Percentiles rank a stretch among this genome's conserved stretches.
These are phyloP conservation scores for Ophiocordyceps robertsii DNA, from an alignment of 2,329 filamentous ascomycete species.

Conservation along the genomic window DNA sequence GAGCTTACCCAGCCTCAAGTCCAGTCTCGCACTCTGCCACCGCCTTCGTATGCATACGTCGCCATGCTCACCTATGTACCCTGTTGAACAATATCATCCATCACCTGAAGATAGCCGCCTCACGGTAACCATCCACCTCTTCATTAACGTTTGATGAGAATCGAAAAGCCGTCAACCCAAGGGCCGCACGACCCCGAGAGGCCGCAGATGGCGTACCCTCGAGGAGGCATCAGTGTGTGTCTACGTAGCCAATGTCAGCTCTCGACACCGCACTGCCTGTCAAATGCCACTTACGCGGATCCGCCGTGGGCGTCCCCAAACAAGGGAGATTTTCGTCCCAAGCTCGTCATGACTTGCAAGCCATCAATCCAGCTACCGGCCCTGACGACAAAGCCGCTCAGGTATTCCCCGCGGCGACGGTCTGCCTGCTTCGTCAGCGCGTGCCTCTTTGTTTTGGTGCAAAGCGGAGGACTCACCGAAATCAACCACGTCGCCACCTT, in stretches of 20 bases:
- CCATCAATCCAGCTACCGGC: slow-evolving; percentile 77
- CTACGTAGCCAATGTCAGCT: slow-evolving; percentile 32
- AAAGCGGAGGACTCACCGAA: slow-evolving; percentile 44
- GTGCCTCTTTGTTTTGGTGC: neutral
- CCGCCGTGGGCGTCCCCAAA: slow-evolving; percentile 75
- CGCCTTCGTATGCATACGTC: neutral
- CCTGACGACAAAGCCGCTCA: slow-evolving; percentile 75
- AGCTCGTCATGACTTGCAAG: slow-evolving; percentile 77
- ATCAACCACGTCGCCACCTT: slow-evolving; percentile 59
- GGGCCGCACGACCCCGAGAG: slow-evolving; percentile 67
- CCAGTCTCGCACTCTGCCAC: too few species aligned
- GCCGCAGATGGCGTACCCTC: slow-evolving; percentile 79
- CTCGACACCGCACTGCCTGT: neutral
- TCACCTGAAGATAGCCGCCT: neutral
- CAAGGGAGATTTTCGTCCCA: slow-evolving; percentile 72
- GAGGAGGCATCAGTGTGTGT: slow-evolving; percentile 75
- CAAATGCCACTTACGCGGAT: slow-evolving; percentile 52
- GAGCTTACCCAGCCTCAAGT: too few species aligned
- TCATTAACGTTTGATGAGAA: slow-evolving; percentile 43
- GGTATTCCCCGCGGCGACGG: slow-evolving; percentile 68
- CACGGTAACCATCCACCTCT: neutral
- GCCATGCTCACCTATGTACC: neutral
- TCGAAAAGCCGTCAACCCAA: slow-evolving; percentile 77
- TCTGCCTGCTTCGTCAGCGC: slow-evolving; percentile 38
- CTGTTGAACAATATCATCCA: neutral